Conservation (phyloP, 345 rosid genomes). For the Excoecaria cochinchinensis region DNA sequence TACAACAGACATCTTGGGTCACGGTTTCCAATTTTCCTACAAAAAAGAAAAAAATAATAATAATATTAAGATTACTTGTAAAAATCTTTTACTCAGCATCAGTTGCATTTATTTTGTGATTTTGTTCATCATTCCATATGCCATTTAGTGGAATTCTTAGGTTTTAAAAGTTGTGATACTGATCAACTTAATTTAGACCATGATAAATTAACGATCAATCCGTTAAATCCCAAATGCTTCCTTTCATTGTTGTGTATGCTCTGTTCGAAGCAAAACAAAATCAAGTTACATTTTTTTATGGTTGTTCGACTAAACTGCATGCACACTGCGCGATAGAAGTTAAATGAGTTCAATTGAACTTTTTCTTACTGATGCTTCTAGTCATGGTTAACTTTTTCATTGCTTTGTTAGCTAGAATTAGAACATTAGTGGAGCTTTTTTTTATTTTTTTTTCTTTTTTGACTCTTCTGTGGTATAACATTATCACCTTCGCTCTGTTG, state of each 20-base stretch:
- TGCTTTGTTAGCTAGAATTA: not conserved
- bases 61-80: not conserved
- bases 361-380: not conserved
- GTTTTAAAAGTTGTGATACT: not conserved
- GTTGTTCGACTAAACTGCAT: too few species aligned
- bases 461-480: not conserved
- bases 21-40: too few species aligned
- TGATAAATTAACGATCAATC: not conserved
- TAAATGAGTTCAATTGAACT: not conserved
- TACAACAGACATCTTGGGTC: too few species aligned
- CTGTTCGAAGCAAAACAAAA: not conserved
- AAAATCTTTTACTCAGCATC: not conserved
- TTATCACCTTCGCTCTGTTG: not conserved
- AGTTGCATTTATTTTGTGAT: not conserved
- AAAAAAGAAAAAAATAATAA: too few species aligned
- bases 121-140: too few species aligned
- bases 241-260: not conserved
- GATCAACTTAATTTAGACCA: not conserved
- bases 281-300: not conserved
- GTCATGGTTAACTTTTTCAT: not conserved
- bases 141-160: not conserved
- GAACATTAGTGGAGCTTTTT: not conserved
- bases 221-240: not conserved
- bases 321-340: too few species aligned
- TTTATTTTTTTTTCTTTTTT: not conserved